Conservation (phyloP, 306 rosid genomes). For the Cyamopsis tetragonoloba region DNA sequence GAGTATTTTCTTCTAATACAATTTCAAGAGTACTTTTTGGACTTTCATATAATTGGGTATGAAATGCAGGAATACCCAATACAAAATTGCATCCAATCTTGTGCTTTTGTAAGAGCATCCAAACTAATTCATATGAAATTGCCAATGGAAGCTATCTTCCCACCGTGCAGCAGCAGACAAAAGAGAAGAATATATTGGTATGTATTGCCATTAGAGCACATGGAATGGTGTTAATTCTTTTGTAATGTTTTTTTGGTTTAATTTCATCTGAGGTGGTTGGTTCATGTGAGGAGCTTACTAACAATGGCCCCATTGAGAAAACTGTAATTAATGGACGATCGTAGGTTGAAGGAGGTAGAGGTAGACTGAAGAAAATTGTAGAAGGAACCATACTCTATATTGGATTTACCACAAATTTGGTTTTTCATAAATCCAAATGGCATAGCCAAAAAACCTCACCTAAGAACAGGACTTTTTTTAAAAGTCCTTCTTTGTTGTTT, state of each 20-base stretch:
- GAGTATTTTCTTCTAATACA: background rate
- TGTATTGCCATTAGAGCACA: no score
- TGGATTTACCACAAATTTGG: background rate
- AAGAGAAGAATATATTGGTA: constrained; percentile 51
- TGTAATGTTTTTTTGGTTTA: background rate
- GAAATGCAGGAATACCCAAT: constrained; percentile 24
- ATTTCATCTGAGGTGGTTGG: background rate
- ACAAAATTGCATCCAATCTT: constrained; percentile 31
- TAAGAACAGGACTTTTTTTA: no score
- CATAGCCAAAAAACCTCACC: no score
- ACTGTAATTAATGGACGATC: background rate
- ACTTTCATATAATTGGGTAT: background rate
- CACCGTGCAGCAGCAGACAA: constrained; percentile 23
- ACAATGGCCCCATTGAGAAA: background rate
- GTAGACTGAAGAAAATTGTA: background rate
- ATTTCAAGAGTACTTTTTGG: background rate
- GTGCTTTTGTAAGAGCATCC: constrained; percentile 53
- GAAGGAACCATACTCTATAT: background rate
- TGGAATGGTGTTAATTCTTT: no score
- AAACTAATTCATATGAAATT: constrained; percentile 65
- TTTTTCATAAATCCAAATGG: background rate
- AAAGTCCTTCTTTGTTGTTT: no score
- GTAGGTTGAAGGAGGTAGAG: background rate
- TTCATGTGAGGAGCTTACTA: background rate
- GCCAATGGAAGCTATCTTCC: constrained; percentile 79